A percentile compares a stretch with the other conserved stretches of the same genome.
These are phyloP conservation scores for Fagus crenata DNA, from an alignment of 306 rosid species.

Conservation along the genomic window DNA sequence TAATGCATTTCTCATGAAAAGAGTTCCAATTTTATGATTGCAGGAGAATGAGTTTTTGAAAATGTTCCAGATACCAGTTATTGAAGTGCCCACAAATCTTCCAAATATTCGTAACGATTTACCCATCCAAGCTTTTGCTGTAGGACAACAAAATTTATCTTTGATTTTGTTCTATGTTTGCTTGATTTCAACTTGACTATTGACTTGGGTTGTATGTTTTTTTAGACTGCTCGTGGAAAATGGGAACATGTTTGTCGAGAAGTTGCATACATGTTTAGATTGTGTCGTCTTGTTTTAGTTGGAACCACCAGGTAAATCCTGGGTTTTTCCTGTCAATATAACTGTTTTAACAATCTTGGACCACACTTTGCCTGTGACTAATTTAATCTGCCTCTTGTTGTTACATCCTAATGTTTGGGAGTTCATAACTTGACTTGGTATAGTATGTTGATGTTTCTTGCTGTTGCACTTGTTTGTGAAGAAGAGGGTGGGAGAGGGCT, in stretches of 20 bases:
- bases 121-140: conserved; percentile 98
- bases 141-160: conserved; percentile 36
- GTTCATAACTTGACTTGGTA: conserved; percentile 1
- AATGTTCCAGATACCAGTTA: conserved; percentile 90
- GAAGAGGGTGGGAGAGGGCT: too few relatives aligned
- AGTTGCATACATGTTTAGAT: conserved; percentile 86
- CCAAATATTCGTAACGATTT: conserved; percentile 89
- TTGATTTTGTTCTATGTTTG: conserved; percentile 13
- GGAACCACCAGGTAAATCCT: conserved; percentile 85
- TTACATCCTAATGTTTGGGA: conserved; percentile 1
- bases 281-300: conserved; percentile 93
- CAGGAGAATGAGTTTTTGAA: conserved; percentile 97
- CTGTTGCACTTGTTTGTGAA: conserved; percentile 6
- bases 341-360: neutral
- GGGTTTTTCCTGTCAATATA: conserved; percentile 21
- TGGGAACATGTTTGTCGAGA: conserved; percentile 93
- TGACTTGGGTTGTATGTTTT: conserved; percentile 27
- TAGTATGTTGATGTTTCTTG: conserved; percentile 6
- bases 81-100: conserved; percentile 95
- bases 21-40: conserved; percentile 36
- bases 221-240: conserved; percentile 90
- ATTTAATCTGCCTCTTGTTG: neutral
- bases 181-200: conserved; percentile 27
- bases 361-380: neutral
- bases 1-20: conserved; percentile 29